These are phyloP conservation scores for Aspergillus sparsus DNA, from an alignment of 495 filamentous ascomycete species.

Conservation along the genomic window DNA sequence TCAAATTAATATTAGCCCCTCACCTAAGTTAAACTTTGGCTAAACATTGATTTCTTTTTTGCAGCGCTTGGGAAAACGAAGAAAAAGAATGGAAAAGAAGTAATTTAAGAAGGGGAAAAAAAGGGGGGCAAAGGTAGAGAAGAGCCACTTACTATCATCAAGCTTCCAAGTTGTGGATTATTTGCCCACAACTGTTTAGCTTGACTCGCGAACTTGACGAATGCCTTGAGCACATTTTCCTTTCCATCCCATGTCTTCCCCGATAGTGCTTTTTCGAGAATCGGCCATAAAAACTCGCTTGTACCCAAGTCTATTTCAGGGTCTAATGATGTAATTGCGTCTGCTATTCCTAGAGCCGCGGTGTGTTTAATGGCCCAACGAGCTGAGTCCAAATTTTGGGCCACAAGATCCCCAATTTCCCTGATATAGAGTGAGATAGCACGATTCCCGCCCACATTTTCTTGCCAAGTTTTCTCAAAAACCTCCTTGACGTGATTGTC, in stretches of 20 bases:
- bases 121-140: not conserved
- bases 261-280: constrained; percentile 72
- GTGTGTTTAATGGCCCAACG: constrained; percentile 91
- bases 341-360: constrained; percentile 75
- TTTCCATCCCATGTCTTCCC: constrained; percentile 95
- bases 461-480: constrained; percentile 82
- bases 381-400: constrained; percentile 67
- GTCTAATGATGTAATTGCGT: constrained; percentile 64
- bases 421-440: constrained; percentile 78
- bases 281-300: constrained; percentile 72
- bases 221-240: constrained; percentile 82
- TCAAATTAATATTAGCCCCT: constrained; percentile 3
- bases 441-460: constrained; percentile 82
- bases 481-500: constrained; percentile 72
- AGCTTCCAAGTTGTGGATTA: constrained; percentile 46
- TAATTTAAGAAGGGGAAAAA: constrained; percentile 6
- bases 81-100: not conserved
- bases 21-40: constrained; percentile 6
- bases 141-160: constrained; percentile 54
- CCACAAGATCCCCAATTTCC: constrained; percentile 73
- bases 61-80: not conserved
- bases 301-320: constrained; percentile 57
- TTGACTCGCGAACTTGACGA: constrained; percentile 72
- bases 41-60: constrained; percentile 5
- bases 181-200: constrained; percentile 58